A percentile compares a stretch with the other conserved stretches of the same genome.
These are phyloP conservation scores for Suhomyces yuchorum DNA, from an alignment of 1,139 yeast species.

Conservation along the genomic window DNA sequence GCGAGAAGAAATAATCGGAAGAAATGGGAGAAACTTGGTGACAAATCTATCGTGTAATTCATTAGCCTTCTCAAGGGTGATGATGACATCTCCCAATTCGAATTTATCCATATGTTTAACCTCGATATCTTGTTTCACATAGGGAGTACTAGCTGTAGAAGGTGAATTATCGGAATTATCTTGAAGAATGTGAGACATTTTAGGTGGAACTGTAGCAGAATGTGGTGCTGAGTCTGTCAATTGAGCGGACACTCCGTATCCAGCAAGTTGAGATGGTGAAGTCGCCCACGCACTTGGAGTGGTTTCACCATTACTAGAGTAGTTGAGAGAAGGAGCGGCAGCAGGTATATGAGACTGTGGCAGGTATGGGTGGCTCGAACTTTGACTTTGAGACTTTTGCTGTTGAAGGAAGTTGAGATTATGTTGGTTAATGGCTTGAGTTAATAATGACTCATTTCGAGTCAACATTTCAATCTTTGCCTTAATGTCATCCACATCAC, in stretches of 20 bases:
- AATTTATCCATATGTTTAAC: constrained; percentile 51
- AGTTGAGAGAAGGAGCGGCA: not conserved
- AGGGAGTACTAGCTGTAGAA: constrained; percentile 14
- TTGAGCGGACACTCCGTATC: constrained; percentile 4
- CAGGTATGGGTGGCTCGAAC: constrained; percentile 2
- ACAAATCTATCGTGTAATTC: constrained; percentile 72
- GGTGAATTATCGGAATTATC: constrained; percentile 34
- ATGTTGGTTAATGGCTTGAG: constrained; percentile 60
- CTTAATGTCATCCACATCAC: constrained; percentile 80
- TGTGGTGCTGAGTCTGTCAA: constrained; percentile 14
- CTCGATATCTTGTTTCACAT: constrained; percentile 20
- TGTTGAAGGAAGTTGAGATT: constrained; percentile 36
- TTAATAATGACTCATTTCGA: constrained; percentile 65
- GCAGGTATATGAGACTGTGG: not conserved
- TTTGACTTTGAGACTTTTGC: constrained; percentile 21
- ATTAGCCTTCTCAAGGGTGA: constrained; percentile 67
- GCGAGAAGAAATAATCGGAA: constrained; percentile 75
- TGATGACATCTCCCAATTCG: constrained; percentile 69
- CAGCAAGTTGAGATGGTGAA: constrained; percentile 5
- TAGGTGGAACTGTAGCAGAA: constrained; percentile 9
- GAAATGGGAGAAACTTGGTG: constrained; percentile 66
- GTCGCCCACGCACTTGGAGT: constrained; percentile 8
- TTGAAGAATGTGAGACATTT: constrained; percentile 22
- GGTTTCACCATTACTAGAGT: constrained; percentile 7
- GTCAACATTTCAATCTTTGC: constrained; percentile 76